Conservation (phyloP, 176 grass and related monocot genomes). For the Neostapfia colusana region DNA sequence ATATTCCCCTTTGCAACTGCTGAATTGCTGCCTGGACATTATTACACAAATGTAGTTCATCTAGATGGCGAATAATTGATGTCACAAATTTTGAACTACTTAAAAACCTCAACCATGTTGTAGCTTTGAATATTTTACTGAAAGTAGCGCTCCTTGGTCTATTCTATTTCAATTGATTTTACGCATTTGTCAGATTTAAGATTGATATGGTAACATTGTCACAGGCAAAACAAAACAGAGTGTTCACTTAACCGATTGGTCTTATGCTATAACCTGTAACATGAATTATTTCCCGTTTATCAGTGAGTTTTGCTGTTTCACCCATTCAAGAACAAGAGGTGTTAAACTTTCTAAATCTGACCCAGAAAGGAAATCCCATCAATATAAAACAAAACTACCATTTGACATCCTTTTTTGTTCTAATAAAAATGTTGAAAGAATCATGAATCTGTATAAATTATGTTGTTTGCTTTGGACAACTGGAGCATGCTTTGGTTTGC, state of each 20-base stretch:
- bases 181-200: not conserved
- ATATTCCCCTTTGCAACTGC: not conserved
- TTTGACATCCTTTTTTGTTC: not conserved
- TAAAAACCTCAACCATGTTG: not conserved
- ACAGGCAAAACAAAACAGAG: not conserved
- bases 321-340: not conserved
- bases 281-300: not conserved
- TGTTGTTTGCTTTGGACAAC: conserved; percentile 11
- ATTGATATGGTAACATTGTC: not conserved
- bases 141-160: not conserved
- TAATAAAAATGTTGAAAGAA: not conserved
- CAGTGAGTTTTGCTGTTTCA: not conserved
- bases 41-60: not conserved
- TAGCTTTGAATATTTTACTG: not conserved
- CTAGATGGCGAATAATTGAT: not conserved
- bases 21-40: not conserved
- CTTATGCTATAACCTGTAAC: not conserved
- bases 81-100: not conserved
- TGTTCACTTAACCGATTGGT: not conserved
- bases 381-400: not conserved
- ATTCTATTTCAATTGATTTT: not conserved
- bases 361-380: not conserved
- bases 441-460: not conserved
- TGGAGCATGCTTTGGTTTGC: not conserved
- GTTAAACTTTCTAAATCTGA: not conserved